phyloP scores from a whole-genome alignment of 495 filamentous ascomycete species.

The Penicillium fimorum region DNA sequence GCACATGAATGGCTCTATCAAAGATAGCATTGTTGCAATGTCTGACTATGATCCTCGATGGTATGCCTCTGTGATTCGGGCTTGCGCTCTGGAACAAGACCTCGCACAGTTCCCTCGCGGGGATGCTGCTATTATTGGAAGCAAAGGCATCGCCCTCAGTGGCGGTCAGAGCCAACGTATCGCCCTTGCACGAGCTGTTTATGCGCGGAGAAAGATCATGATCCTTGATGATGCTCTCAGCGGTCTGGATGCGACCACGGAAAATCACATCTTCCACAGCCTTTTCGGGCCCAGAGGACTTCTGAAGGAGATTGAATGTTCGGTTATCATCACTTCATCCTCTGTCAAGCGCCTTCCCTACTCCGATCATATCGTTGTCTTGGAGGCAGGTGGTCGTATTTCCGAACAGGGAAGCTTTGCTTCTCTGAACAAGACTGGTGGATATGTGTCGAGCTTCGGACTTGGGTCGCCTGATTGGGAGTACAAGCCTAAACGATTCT shows the following conservation, averaged over 20 bases:
- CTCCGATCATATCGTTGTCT: slow-evolving; percentile 52
- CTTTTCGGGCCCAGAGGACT: slow-evolving; percentile 57
- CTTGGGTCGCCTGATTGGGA: slow-evolving; percentile 34
- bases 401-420: slow-evolving; percentile 53
- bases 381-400: slow-evolving; percentile 45
- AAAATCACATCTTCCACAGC: slow-evolving; percentile 57
- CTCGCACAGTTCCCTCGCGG: slow-evolving; percentile 53
- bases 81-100: slow-evolving; percentile 60
- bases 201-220: slow-evolving; percentile 52
- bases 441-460: slow-evolving; percentile 51
- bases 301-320: slow-evolving; percentile 46
- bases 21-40: slow-evolving; percentile 56
- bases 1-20: slow-evolving; percentile 58
- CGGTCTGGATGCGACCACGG: slow-evolving; percentile 59
- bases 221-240: slow-evolving; percentile 62
- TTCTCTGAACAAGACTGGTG: slow-evolving; percentile 42
- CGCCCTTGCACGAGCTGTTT: slow-evolving; percentile 57
- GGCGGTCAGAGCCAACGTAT: slow-evolving; percentile 69
- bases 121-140: slow-evolving; percentile 60
- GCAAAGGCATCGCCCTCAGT: slow-evolving; percentile 61
- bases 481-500: slow-evolving; percentile 28
- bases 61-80: slow-evolving; percentile 63
- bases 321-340: slow-evolving; percentile 53
- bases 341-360: slow-evolving; percentile 49
- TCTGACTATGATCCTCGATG: slow-evolving; percentile 53